These are phyloP conservation scores for thale cress (Arabidopsis thaliana) DNA, from an alignment of 345 rosid genomes.

Conservation along the genomic window DNA sequence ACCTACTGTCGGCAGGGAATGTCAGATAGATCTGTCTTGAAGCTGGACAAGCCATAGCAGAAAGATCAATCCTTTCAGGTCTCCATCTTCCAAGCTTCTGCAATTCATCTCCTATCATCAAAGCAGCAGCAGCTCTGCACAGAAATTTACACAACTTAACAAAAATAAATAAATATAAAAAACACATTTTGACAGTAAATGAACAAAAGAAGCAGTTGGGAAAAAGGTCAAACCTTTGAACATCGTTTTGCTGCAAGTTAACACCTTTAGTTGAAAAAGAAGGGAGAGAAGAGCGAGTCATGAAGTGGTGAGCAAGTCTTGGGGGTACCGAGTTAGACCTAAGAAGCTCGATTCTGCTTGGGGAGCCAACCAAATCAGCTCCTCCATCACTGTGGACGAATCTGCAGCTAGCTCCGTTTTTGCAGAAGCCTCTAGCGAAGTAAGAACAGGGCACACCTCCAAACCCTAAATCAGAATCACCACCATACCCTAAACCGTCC, in stretches of 20 bases:
- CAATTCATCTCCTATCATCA: conserved; percentile 73
- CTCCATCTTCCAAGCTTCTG: conserved; percentile 74
- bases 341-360: conserved; percentile 77
- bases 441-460: conserved; percentile 93
- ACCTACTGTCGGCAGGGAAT: conserved; percentile 96
- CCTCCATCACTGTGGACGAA: conserved; percentile 70
- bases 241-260: conserved; percentile 66
- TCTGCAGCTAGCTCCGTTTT: conserved; percentile 84
- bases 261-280: conserved; percentile 75
- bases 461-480: conserved; percentile 64
- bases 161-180: no score
- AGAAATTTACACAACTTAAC: conserved; percentile 9
- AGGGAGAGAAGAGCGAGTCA: conserved; percentile 57
- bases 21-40: conserved; percentile 96
- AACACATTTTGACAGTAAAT: not conserved
- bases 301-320: conserved; percentile 69
- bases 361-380: conserved; percentile 63
- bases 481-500: conserved; percentile 74
- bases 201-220: not conserved
- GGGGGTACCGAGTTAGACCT: conserved; percentile 83
- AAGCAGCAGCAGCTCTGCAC: conserved; percentile 69
- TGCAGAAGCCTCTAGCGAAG: conserved; percentile 90
- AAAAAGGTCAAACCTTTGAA: conserved; percentile 58
- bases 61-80: conserved; percentile 74
- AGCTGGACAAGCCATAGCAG: conserved; percentile 73